A percentile compares a stretch with the other conserved stretches of the same genome.
Conservation (phyloP, 2,329 filamentous ascomycete genomes). For the Ophioceras dolichostomum region DNA sequence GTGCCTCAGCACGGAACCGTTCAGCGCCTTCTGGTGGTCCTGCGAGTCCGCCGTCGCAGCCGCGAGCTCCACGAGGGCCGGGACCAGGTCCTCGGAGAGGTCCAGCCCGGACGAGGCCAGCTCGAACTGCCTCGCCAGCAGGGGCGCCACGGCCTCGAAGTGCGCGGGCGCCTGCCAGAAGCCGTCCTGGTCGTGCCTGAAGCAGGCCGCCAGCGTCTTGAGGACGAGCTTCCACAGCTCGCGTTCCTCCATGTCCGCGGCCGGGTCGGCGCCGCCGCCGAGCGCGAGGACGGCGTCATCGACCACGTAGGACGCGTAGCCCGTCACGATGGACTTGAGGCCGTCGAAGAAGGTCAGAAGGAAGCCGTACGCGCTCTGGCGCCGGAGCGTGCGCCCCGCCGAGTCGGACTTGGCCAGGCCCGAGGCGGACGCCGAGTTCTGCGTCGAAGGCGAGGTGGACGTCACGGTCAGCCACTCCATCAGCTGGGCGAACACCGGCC, state of each 20-base stretch:
- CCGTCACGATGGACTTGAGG: constrained; percentile 88
- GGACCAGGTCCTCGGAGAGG: constrained; percentile 32
- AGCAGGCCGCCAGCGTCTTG: constrained; percentile 59
- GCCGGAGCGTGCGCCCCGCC: constrained; percentile 45
- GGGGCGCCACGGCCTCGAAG: constrained; percentile 59
- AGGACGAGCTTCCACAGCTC: constrained; percentile 60
- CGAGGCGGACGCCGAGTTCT: no score
- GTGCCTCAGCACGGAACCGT: constrained; percentile 62
- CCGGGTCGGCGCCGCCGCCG: constrained; percentile 22
- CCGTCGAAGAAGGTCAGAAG: constrained; percentile 67
- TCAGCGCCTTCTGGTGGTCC: constrained; percentile 85
- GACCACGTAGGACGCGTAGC: constrained; percentile 75
- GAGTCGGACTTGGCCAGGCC: constrained; percentile 50
- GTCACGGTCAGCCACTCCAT: constrained; percentile 71
- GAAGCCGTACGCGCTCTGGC: constrained; percentile 73
- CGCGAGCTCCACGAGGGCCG: constrained; percentile 52
- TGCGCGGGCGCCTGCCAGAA: constrained; percentile 93
- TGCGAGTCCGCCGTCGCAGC: constrained; percentile 71
- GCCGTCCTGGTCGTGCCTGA: constrained; percentile 83
- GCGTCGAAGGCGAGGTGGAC: no score
- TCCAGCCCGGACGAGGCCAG: constrained; percentile 29
- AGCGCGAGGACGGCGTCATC: constrained; percentile 61
- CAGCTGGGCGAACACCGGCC: constrained; percentile 79
- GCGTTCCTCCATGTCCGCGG: constrained; percentile 26
- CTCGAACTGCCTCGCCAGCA: constrained; percentile 56